These are phyloP conservation scores for Alnus glutinosa DNA, from an alignment of 306 rosid species.

Conservation along the genomic window DNA sequence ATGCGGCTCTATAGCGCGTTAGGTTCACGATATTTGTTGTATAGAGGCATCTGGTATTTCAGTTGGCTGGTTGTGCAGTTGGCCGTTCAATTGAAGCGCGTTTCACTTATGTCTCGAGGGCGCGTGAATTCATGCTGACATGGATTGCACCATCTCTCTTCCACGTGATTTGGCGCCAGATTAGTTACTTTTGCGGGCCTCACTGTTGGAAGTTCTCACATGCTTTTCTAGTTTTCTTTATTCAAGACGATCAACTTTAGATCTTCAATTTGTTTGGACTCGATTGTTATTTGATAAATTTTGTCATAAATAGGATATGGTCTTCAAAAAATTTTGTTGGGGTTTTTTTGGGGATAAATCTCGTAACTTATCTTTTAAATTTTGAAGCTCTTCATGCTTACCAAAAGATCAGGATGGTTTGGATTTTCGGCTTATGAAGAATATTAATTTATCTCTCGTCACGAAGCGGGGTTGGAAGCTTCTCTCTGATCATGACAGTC, in stretches of 20 bases:
- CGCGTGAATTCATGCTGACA: not conserved
- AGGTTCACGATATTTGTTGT: not conserved
- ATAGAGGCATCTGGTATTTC: not conserved
- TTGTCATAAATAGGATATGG: no score
- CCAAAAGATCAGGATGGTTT: no score
- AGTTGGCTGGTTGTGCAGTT: not conserved
- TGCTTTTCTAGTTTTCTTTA: not conserved
- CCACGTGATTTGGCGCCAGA: conserved; percentile 27
- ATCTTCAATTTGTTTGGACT: no score
- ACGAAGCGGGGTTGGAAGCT: no score
- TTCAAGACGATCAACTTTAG: not conserved
- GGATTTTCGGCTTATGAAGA: no score
- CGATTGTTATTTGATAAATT: no score
- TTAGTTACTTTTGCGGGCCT: not conserved
- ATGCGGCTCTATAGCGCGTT: conserved; percentile 33
- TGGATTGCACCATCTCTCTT: not conserved
- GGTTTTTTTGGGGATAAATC: no score
- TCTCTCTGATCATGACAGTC: no score
- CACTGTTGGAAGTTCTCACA: not conserved
- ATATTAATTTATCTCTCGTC: no score
- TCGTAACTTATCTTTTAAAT: no score
- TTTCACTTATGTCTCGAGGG: not conserved
- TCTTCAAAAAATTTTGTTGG: no score
- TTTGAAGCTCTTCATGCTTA: no score
- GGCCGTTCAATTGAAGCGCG: not conserved